phyloP scores from a whole-genome alignment of 202 grass and related monocot species.

The Alloteropsis angusta region DNA sequence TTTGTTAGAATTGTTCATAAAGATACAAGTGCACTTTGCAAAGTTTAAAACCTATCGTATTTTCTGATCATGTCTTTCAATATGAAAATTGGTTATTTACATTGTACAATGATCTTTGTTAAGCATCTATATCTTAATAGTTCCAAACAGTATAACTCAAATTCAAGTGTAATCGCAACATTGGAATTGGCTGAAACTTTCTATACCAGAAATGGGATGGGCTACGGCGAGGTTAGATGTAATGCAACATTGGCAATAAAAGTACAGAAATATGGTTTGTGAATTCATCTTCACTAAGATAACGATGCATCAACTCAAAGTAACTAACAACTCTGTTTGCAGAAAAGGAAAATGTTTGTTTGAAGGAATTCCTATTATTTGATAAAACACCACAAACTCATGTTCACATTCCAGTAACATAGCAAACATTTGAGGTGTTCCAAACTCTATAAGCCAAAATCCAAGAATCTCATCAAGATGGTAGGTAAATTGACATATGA shows the following conservation, averaged over 20 bases:
- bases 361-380: neutral
- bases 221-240: neutral
- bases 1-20: neutral
- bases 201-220: neutral
- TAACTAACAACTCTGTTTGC: neutral
- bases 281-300: neutral
- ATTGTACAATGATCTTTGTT: neutral
- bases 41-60: neutral
- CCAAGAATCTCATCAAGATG: neutral
- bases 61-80: neutral
- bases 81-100: neutral
- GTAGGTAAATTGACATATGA: neutral
- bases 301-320: neutral
- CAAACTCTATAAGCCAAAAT: neutral
- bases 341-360: neutral
- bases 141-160: neutral
- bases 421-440: neutral
- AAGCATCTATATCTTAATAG: neutral
- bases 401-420: neutral
- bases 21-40: neutral
- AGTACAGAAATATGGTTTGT: neutral
- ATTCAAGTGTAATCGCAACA: neutral
- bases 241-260: neutral
- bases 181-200: neutral
- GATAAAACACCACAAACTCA: too few relatives aligned